Conservation (phyloP, 208 protist genomes). For the Trypanosoma grayi region DNA sequence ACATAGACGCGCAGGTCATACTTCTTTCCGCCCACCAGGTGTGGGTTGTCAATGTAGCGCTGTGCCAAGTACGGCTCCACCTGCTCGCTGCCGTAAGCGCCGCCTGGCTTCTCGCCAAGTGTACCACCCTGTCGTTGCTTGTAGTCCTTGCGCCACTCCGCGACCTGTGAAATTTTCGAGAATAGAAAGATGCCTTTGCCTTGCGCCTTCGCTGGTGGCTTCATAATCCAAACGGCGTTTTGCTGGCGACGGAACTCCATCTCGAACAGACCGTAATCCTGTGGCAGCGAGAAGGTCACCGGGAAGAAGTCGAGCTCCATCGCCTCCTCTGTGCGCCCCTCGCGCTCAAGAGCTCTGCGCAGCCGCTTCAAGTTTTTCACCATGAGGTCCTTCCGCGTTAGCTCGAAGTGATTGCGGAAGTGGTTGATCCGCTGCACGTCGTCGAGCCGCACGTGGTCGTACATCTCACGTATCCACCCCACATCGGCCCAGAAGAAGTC, state of each 20-base stretch:
- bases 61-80: constrained; percentile 88
- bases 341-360: constrained; percentile 82
- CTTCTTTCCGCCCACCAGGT: constrained; percentile 92
- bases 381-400: constrained; percentile 95
- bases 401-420: constrained; percentile 97
- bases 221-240: constrained; percentile 96
- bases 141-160: constrained; percentile 91
- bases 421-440: constrained; percentile 92
- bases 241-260: constrained; percentile 92
- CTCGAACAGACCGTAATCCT: constrained; percentile 94
- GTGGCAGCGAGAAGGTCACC: constrained; percentile 91
- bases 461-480: constrained; percentile 91
- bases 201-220: constrained; percentile 94
- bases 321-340: constrained; percentile 80
- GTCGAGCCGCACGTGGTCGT: constrained; percentile 86
- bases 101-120: constrained; percentile 21
- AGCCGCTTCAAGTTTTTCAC: constrained; percentile 96
- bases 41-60: constrained; percentile 90
- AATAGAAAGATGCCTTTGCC: constrained; percentile 98
- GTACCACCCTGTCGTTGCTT: constrained; percentile 44
- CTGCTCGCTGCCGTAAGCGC: constrained; percentile 36
- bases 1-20: constrained; percentile 94
- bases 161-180: constrained; percentile 94
- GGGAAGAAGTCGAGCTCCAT: constrained; percentile 94
- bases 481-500: constrained; percentile 94